Base-by-base conservation (phyloP, 169 alveolate species). In the Eimeria brunetti region DNA sequence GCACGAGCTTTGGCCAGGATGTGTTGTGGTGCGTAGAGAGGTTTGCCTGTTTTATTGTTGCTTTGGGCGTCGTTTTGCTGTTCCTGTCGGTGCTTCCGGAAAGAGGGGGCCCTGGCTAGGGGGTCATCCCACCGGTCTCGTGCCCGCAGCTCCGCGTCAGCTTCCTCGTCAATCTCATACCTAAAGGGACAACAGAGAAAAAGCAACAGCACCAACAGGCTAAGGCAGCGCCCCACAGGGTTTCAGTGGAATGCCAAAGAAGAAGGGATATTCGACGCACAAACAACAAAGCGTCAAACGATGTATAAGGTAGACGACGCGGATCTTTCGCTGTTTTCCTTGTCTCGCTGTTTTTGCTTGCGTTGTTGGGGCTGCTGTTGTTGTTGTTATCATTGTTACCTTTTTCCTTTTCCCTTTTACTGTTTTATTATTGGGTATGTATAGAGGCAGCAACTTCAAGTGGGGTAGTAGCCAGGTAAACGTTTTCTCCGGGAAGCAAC, bases 91-190 rank as follows among this genome's bases (percentile, higher is more conserved):
- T 12, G 33, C 24, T 49, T 56, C 56, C 36, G 4, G 49, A 9
- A 41, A 24, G 49, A 33, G 33, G 94, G 86, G 41, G 64, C 84
- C 84, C 60, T 41, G 33, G 27, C 51, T 46, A 94, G 30, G 30
- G 96, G 96, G 75, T 95, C 96, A 9, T 60, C 96, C 96, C 95
- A 89, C 56, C 96, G 83, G 9, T 46, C 73, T 27, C 89, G 85
- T 2, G 83, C 67, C 33, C 88, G 69, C n/a, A 95, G 73, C n/a
- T 51, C 91, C 30, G 78, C 53, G 73, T 95, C 96, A 44, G 5
- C 36, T 14, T 88, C 86, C 7, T 62, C 81, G 44, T 88, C 96
- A n/a, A 95, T 88, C 5, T 78, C 96, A 38, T 95, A 95, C 95
- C 95, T 88, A 71, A 20, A 49, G 86, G 8, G 14, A 7, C 58